Evolutionary conservation across 2,329 filamentous ascomycete species (phyloP).

Genomic region (Fusarium subtropicale): DNA sequence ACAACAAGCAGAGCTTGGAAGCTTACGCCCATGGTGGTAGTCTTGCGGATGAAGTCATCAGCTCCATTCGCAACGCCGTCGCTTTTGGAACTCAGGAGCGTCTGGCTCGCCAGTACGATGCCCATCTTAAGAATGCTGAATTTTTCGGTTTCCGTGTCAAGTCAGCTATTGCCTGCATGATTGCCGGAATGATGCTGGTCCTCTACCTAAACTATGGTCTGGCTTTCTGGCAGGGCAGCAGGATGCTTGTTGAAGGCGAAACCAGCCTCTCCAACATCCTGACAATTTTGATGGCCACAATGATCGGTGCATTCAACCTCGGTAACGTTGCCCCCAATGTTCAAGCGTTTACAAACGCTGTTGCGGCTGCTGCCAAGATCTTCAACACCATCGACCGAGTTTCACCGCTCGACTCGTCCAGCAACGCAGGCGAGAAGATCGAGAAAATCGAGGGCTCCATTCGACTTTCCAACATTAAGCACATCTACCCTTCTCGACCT

Average conservation of each 20-base stretch:
- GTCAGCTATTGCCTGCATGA: slow-evolving; percentile 77
- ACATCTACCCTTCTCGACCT: slow-evolving; percentile 93
- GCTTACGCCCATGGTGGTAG: slow-evolving; percentile 88
- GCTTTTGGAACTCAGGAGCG: slow-evolving; percentile 95
- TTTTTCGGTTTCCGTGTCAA: slow-evolving; percentile 82
- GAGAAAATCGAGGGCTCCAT: slow-evolving; percentile 81
- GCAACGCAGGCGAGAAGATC: slow-evolving; percentile 75
- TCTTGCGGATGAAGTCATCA: slow-evolving; percentile 93
- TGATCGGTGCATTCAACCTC: slow-evolving; percentile 92
- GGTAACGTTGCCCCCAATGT: slow-evolving; percentile 88
- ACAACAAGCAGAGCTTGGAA: slow-evolving; percentile 79
- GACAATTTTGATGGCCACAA: slow-evolving; percentile 88
- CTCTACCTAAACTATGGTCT: slow-evolving; percentile 89
- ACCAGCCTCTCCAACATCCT: slow-evolving; percentile 77
- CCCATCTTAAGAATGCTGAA: slow-evolving; percentile 78
- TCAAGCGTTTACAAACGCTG: slow-evolving; percentile 85
- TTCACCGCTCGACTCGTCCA: slow-evolving; percentile 84
- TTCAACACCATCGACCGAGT: slow-evolving; percentile 90
- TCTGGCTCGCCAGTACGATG: slow-evolving; percentile 86
- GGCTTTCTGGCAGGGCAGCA: slow-evolving; percentile 88
- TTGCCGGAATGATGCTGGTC: slow-evolving; percentile 84
- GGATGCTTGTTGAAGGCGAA: slow-evolving; percentile 75
- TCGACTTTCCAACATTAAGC: slow-evolving; percentile 83
- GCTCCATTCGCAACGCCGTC: slow-evolving; percentile 89
- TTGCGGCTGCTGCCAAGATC: slow-evolving; percentile 90